Conservation (phyloP, 208 protist species). For the Trypanosoma conorhini region DNA sequence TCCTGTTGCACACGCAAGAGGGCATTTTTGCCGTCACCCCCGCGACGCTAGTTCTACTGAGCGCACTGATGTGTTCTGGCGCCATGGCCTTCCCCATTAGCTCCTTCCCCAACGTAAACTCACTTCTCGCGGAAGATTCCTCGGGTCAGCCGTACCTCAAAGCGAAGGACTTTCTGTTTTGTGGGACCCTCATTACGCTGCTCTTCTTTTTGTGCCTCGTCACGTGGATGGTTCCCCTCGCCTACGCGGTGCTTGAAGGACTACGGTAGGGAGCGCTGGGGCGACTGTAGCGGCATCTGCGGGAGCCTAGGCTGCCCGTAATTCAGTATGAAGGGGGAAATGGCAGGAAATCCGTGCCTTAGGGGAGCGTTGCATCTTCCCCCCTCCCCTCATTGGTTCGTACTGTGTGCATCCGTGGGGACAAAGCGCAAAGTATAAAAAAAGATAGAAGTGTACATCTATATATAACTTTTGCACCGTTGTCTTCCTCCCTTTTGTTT, state of each 20-base stretch:
- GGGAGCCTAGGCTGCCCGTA: too few species aligned
- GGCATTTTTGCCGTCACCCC: conserved; percentile 67
- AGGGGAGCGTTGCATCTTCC: too few species aligned
- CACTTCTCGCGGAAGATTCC: conserved; percentile 86
- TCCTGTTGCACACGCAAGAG: conserved; percentile 54
- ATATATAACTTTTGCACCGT: too few species aligned
- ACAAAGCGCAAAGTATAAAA: too few species aligned
- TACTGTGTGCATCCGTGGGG: too few species aligned
- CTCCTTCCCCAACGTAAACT: conserved; percentile 95
- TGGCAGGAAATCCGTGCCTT: too few species aligned
- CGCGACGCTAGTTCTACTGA: conserved; percentile 81
- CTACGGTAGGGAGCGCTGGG: not conserved
- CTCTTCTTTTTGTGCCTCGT: conserved; percentile 62
- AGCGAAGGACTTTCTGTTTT: conserved; percentile 90
- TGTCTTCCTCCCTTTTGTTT: too few species aligned
- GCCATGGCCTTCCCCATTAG: conserved; percentile 95
- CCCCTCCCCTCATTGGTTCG: too few species aligned
- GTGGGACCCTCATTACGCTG: conserved; percentile 71
- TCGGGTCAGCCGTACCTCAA: conserved; percentile 84
- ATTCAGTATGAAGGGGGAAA: too few species aligned
- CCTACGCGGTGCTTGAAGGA: conserved; percentile 56
- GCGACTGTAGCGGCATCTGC: not conserved
- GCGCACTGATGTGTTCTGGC: conserved; percentile 88
- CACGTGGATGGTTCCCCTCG: conserved; percentile 87
- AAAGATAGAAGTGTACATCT: too few species aligned